Evolutionary conservation across 106 monocot genomes (phyloP), one percentile per base, ranked within the genome.

Genomic region (Allium cepa): DNA sequence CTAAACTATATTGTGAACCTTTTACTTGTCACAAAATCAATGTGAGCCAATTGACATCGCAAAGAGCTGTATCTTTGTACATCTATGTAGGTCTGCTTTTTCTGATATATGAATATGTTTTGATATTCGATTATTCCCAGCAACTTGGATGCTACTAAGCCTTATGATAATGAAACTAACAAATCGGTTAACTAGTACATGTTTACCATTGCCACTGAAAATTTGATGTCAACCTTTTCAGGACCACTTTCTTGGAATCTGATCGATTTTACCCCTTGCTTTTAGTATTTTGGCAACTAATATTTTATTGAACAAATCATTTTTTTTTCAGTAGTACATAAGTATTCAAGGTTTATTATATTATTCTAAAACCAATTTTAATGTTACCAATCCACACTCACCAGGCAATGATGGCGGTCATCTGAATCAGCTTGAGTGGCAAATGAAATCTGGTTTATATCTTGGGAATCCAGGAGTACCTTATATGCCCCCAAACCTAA

Each of bases 391-490:
- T 15, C 14, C 36, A 53, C 58, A 71, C 47, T 62, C 17, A 13
- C 28, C 55, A 88, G 78, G 73, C 46, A 70, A 72, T 72, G 77
- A 69, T 66, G 66, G 65, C 64, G 66, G 47, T 8, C 73, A 71
- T 60, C 71, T 65, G 27, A 78, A 82, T 63, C 59, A 17, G n/a
- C 67, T 58, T 16, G 80, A 85, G 52, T 76, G 59, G 64, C 64
- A 74, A 10, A 18, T 57, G 18, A 87, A 79, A 22, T 68, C 78
- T 18, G 63, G 47, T 28, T 56, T 82, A 50, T 75, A 78, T 3
- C 49, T 82, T 51, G 85, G 83, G 49, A 71, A 62, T 69, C 26
- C 82, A 55, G 88, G 85, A 67, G 53, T 69, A 47, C 49, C 66
- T 56, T 77, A 79, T 45, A 68, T 68, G 11, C 27, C 71, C 57